Percentiles rank a stretch among this genome's conserved stretches.
These are phyloP conservation scores for Nannochloropsis granulata DNA, from an alignment of 108 stramenopile genomes.

Conservation along the genomic window DNA sequence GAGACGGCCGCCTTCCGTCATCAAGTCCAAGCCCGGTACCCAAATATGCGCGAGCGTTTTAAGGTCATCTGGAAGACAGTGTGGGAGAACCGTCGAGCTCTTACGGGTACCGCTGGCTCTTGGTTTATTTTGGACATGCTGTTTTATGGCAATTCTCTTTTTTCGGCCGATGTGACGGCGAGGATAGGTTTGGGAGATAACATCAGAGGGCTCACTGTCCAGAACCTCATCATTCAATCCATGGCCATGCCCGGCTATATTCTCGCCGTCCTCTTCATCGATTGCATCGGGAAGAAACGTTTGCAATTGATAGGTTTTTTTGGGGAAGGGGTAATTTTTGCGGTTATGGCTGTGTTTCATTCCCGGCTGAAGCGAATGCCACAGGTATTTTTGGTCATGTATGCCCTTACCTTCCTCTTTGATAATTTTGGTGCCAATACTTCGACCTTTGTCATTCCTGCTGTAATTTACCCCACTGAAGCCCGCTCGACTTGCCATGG, in stretches of 20 bases:
- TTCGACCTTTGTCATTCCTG: constrained; percentile 46
- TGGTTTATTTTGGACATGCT: constrained; percentile 46
- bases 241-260: constrained; percentile 43
- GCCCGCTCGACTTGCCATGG: constrained; percentile 41
- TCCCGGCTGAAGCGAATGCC: neutral
- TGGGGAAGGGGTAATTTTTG: neutral
- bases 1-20: neutral
- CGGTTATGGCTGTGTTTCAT: neutral
- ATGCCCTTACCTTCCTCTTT: constrained; percentile 43
- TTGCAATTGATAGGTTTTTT: constrained; percentile 35
- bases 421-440: constrained; percentile 45
- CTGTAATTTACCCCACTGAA: constrained; percentile 40
- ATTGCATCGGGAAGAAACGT: constrained; percentile 30
- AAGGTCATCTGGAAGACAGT: neutral
- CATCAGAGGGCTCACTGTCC: neutral
- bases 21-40: constrained; percentile 1
- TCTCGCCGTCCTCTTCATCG: constrained; percentile 30
- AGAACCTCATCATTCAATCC: constrained; percentile 20
- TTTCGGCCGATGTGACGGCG: constrained; percentile 6
- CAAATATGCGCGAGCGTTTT: neutral
- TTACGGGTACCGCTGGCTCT: constrained; percentile 40
- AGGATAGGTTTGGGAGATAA: neutral
- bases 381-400: neutral
- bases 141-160: constrained; percentile 38
- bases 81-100: neutral